Evolutionary conservation across 768 basidiomycete genomes (phyloP).

Genomic region (Sarcodon aspratus): DNA sequence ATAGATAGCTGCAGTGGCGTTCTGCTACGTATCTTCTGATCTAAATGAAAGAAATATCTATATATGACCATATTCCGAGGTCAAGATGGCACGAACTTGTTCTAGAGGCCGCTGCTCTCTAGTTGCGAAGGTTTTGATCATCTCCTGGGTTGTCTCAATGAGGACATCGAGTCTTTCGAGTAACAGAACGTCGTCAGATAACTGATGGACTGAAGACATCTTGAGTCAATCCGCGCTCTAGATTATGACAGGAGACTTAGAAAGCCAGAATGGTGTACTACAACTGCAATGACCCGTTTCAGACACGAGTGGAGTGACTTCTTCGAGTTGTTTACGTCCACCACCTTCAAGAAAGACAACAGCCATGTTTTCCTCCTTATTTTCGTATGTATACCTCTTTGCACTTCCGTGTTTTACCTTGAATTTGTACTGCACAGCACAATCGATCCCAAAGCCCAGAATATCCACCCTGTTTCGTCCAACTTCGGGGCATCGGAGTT

Average conservation of each 20-base stretch:
- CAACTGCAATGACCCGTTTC: too few relatives aligned
- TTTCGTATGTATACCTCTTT: constrained; percentile 48
- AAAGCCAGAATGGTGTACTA: too few relatives aligned
- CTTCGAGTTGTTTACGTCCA: not conserved
- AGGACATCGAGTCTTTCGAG: constrained; percentile 54
- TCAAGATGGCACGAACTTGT: constrained; percentile 30
- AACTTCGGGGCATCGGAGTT: constrained; percentile 41
- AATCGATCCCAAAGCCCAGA: constrained; percentile 58
- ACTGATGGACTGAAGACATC: too few relatives aligned
- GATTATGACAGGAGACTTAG: too few relatives aligned
- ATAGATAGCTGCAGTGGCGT: constrained; percentile 51
- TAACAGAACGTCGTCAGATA: constrained; percentile 36
- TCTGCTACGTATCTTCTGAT: constrained; percentile 41
- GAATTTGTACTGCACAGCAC: constrained; percentile 25
- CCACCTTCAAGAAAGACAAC: constrained; percentile 4
- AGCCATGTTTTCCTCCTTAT: constrained; percentile 68
- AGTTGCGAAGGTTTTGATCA: constrained; percentile 49
- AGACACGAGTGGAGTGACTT: not conserved
- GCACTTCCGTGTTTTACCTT: not conserved
- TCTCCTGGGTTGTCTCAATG: constrained; percentile 43
- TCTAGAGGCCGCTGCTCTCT: constrained; percentile 48
- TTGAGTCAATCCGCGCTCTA: too few relatives aligned
- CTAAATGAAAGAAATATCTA: constrained; percentile 19
- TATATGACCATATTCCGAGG: not conserved
- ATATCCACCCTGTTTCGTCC: constrained; percentile 76